Evolutionary conservation across 2,329 filamentous ascomycete species (phyloP).

Genomic region (Arthrobotrys sinensis): DNA sequence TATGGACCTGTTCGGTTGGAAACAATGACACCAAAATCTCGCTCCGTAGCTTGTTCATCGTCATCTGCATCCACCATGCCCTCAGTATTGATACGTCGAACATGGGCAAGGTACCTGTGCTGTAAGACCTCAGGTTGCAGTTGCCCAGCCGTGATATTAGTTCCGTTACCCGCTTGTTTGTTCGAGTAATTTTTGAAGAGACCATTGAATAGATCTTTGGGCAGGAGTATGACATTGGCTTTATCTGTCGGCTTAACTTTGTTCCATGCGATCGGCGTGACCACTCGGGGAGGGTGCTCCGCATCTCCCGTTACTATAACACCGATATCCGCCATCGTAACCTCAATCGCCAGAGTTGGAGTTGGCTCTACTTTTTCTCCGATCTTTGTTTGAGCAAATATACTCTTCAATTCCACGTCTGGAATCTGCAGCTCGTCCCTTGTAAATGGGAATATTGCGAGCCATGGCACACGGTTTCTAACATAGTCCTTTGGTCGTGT

Average conservation of each 20-base stretch:
- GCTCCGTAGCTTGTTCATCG: conserved; percentile 16
- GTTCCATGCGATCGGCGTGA: too few species aligned
- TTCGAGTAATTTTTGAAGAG: conserved; percentile 62
- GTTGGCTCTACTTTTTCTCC: too few species aligned
- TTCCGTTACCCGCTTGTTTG: conserved; percentile 64
- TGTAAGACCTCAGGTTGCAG: conserved; percentile 55
- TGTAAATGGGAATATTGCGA: conserved; percentile 67
- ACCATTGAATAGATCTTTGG: too few species aligned
- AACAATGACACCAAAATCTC: conserved; percentile 67
- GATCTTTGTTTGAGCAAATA: too few species aligned
- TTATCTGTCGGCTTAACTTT: too few species aligned
- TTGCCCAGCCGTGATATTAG: neutral
- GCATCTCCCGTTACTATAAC: too few species aligned
- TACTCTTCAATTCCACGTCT: too few species aligned
- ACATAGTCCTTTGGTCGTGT: neutral
- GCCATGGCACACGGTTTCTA: conserved; percentile 67
- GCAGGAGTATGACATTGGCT: too few species aligned
- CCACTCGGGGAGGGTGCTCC: too few species aligned
- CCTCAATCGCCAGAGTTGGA: too few species aligned
- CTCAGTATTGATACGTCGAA: conserved; percentile 67
- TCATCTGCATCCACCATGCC: conserved; percentile 68
- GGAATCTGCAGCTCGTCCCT: conserved; percentile 61
- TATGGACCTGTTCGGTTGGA: conserved; percentile 66
- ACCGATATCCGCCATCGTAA: too few species aligned
- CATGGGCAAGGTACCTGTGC: conserved; percentile 67